A percentile compares a stretch with the other conserved stretches of the same genome.
Evolutionary conservation across 176 grass and related monocot species (phyloP).

Genomic region (Hyparrhenia diplandra): DNA sequence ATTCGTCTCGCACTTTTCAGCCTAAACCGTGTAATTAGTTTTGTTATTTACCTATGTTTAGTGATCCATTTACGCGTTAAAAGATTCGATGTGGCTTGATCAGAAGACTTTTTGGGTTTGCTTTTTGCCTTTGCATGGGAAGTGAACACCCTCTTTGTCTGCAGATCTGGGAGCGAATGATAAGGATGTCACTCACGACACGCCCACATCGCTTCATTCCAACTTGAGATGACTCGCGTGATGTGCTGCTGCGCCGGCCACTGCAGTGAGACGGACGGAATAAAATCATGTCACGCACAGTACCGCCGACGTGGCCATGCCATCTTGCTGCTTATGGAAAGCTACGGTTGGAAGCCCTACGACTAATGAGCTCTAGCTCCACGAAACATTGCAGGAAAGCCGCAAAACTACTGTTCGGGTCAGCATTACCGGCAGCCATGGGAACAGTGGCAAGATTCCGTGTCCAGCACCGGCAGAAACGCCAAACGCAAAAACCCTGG

Average conservation of each 20-base stretch:
- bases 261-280: no score
- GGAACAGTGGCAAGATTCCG: neutral
- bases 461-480: neutral
- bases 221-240: neutral
- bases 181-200: neutral
- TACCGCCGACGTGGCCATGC: neutral
- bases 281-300: conserved; percentile 21
- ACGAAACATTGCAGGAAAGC: neutral
- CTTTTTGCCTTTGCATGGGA: no score
- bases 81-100: no score
- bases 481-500: neutral
- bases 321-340: conserved; percentile 36
- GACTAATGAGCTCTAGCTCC: neutral
- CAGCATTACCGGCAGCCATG: neutral
- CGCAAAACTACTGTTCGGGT: neutral
- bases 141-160: no score
- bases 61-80: no score
- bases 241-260: neutral
- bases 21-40: no score
- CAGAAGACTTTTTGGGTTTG: no score
- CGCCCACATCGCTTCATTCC: neutral
- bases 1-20: no score
- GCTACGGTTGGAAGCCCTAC: neutral
- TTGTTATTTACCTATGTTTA: no score
- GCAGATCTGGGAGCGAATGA: neutral